Evolutionary conservation across 176 grass and related monocot genomes (phyloP), one percentile per base, ranked within the genome.

Genomic region (Aegilops longissima): DNA sequence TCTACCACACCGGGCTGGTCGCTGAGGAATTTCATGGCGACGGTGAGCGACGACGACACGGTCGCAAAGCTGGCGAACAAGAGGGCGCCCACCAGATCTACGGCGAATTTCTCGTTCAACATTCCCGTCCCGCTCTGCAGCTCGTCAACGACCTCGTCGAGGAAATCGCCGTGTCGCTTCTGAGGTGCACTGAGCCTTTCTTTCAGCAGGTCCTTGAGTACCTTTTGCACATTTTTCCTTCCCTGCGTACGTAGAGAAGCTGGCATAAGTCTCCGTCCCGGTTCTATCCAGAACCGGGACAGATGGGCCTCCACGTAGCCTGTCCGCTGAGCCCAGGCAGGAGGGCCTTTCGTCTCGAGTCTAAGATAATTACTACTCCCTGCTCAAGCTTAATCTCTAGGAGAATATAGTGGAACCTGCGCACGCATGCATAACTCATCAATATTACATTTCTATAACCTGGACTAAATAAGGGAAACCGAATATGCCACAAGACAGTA

Each of bases 181-280:
- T 20, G 17, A 34, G 74, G 74, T 58, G 27, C 10, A 20, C 74
- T 33, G 23, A 80, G 58, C 35, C 77, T 42, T 25, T 80, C 58
- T 40, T 80, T 80, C 0, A 80, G n/a, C 39, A 64, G n/a, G 23
- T 40, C 21, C 6, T 33, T 79, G 14, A 79, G 56, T 62, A 39
- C 58, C 10, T 79, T 63, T 34, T 62, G 77, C 56, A 79, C 56
- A 2, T 63, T 79, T 61, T 34, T 61, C 56, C 76, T 79, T 36
- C 76, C 76, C 76, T 78, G 0, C 9, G 40, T 42, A 3, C 9
- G 40, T 42, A 42, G 6, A 40, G 39, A 40, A 40, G 39, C 39
- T 40, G 10, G 20, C 21, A 76, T 6, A 29, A 51, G 4, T 13
- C 66, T 18, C 5, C 25, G 25, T 25, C 25, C 25, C 25, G 25